Conservation (phyloP, 306 rosid species). For the Malus sylvestris region DNA sequence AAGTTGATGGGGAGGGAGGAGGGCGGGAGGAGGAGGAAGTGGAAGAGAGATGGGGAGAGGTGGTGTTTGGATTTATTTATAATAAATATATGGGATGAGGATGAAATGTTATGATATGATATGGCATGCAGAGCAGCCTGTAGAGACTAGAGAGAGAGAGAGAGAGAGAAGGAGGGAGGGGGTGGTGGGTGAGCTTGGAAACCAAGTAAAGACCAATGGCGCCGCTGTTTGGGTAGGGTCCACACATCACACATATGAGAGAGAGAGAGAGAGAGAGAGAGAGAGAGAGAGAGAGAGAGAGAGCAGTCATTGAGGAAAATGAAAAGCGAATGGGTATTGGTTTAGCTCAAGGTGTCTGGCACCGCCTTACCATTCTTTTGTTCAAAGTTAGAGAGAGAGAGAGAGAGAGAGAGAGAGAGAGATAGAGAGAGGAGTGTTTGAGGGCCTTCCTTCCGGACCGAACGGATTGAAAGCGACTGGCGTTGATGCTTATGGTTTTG, state of each 20-base stretch:
- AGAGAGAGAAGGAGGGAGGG: background rate
- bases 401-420: background rate
- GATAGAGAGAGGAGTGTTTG: background rate
- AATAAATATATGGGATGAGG: background rate
- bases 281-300: conserved; percentile 1
- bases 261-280: conserved; percentile 10
- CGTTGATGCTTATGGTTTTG: conserved; percentile 32
- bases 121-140: background rate
- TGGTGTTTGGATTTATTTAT: conserved; percentile 30
- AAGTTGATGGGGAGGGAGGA: background rate
- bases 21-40: background rate
- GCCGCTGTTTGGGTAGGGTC: conserved; percentile 76
- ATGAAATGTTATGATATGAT: background rate
- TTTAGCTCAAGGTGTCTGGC: conserved; percentile 25
- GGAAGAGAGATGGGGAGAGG: background rate
- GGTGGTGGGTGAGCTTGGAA: conserved; percentile 65
- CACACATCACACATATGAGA: conserved; percentile 19
- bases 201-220: conserved; percentile 69
- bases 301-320: conserved; percentile 8
- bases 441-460: conserved; percentile 23
- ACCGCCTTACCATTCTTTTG: conserved; percentile 32
- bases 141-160: background rate
- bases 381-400: background rate
- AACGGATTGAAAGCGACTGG: conserved; percentile 33
- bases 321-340: conserved; percentile 16